Evolutionary conservation across 768 basidiomycete genomes (phyloP), one percentile per base, ranked within the genome.

Genomic region (Rhizopogon sp.): DNA sequence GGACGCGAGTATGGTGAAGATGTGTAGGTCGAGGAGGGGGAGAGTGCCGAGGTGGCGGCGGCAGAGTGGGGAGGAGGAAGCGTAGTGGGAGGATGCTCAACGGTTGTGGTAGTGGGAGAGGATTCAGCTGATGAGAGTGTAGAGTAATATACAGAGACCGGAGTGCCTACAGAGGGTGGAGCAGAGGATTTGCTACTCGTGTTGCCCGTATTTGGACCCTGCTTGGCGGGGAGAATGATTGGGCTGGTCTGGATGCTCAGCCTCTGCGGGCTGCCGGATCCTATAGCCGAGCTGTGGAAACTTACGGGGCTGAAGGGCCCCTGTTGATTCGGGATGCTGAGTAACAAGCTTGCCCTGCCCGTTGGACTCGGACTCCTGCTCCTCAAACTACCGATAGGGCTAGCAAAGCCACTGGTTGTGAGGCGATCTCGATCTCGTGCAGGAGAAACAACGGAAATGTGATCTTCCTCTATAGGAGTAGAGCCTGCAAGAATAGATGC

Each of bases 361-460:
- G 71, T 74, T 14, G 87, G 87, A 58, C 86, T 87, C 3, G 87
- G 85, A 61, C 85, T 82, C 61, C 82, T 74, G 60, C 81, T 82
- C 66, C 86, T 87, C 44, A 85, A 57, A 44, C 75, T 74, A 43
- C 76, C 84, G 54, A 86, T 83, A 16, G 86, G 85, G 52, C 83
- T 84, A 0, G 82, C 80, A 54, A 88, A 79, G 0, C 84, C 85
- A 58, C 83, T 85, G 50, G 73, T 66, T 58, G 42, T 42, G 39
- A 46, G 50, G 44, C 60, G 41, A 29, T 56, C 61, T 14, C 66
- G 55, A 37, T 71, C 73, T 45, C 66, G 69, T 1, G 72, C 70
- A 22, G 85, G 85, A 0, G 85, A 76, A 13, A 84, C 74, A n/a
- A 88, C 82, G 0, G 84, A 71, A n/a, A 90, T 76, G 9, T 81